Conservation (phyloP, 257 asterid genomes). For the Solanum virginianum region DNA sequence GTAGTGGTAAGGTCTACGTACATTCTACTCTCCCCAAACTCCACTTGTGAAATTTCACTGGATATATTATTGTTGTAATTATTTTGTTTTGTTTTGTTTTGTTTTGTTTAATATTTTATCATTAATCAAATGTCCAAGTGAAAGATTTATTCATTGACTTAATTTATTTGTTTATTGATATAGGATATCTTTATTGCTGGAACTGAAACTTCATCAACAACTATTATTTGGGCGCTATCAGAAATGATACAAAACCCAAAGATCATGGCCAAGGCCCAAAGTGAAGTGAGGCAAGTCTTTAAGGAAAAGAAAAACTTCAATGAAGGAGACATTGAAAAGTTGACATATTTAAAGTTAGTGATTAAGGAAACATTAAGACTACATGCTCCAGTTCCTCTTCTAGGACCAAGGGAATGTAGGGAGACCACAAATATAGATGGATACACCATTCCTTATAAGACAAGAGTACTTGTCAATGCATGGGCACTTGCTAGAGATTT, state of each 20-base stretch:
- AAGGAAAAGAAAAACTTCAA: neutral
- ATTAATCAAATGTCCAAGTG: no score
- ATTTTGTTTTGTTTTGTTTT: no score
- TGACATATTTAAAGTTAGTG: neutral
- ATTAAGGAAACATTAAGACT: neutral
- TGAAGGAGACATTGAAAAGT: neutral
- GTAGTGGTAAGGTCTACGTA: no score
- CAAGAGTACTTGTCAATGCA: neutral
- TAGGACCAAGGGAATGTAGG: neutral
- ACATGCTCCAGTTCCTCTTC: neutral
- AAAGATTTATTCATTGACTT: neutral
- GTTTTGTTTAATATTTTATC: no score
- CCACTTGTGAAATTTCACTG: fast-evolving
- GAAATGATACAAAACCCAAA: neutral
- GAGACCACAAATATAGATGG: neutral
- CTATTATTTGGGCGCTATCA: neutral
- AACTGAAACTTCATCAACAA: neutral
- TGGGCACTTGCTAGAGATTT: neutral
- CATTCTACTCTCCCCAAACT: fast-evolving
- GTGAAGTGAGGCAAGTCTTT: neutral
- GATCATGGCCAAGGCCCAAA: neutral
- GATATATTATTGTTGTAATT: no score
- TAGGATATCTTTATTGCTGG: neutral
- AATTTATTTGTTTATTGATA: neutral
- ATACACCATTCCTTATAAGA: neutral